These are phyloP conservation scores for Agaricales sp. DNA, from an alignment of 1,284 basidiomycete genomes.

Conservation along the genomic window DNA sequence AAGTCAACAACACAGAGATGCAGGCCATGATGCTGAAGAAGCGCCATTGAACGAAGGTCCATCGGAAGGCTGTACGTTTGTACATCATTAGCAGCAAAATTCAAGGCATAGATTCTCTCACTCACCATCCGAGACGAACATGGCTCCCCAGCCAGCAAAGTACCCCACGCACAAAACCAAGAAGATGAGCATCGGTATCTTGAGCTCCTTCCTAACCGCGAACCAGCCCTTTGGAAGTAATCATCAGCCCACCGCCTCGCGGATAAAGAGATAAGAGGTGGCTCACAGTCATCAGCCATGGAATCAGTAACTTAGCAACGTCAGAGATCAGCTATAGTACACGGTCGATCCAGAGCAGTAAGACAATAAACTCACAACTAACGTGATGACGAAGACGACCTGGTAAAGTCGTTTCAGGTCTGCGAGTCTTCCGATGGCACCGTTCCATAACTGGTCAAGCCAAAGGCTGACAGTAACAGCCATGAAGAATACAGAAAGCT, in stretches of 20 bases:
- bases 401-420: conserved; percentile 38
- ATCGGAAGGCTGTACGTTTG: conserved; percentile 57
- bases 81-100: no score
- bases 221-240: conserved; percentile 52
- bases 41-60: conserved; percentile 62
- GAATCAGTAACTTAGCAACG: conserved; percentile 37
- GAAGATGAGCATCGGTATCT: conserved; percentile 51
- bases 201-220: conserved; percentile 56
- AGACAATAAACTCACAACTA: conserved; percentile 37
- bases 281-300: conserved; percentile 54
- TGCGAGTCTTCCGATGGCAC: conserved; percentile 44
- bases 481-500: conserved; percentile 70
- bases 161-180: conserved; percentile 48
- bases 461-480: conserved; percentile 57
- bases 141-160: conserved; percentile 55
- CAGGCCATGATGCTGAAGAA: conserved; percentile 62
- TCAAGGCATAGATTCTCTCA: not conserved
- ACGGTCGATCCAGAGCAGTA: no score
- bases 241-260: not conserved
- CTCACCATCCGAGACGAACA: conserved; percentile 43
- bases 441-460: conserved; percentile 67
- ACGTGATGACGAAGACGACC: conserved; percentile 43
- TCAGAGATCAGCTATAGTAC: no score
- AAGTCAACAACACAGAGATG: conserved; percentile 46
- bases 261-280: no score